Evolutionary conservation across 2,329 filamentous ascomycete genomes (phyloP).

Genomic region (Beauveria medogensis): DNA sequence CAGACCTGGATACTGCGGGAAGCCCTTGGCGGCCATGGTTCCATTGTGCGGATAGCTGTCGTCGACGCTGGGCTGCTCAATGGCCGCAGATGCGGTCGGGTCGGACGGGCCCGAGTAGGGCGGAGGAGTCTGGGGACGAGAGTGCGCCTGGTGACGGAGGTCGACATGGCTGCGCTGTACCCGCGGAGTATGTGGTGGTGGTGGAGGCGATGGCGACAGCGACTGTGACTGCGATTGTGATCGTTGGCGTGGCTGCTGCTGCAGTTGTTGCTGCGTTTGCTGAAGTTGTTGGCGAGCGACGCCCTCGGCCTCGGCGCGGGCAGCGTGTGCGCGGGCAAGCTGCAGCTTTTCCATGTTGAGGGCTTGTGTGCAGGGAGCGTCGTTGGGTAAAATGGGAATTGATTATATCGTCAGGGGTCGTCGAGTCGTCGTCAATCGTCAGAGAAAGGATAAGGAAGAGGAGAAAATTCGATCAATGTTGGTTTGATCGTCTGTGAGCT

Average conservation of each 20-base stretch:
- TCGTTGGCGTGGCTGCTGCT: background rate
- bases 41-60: constrained; percentile 12
- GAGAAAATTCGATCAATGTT: background rate
- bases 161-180: background rate
- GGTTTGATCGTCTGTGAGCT: constrained; percentile 1
- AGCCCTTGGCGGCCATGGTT: constrained; percentile 15
- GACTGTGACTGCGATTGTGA: background rate
- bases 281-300: background rate
- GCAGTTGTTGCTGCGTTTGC: background rate
- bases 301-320: constrained; percentile 3
- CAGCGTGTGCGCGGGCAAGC: constrained; percentile 7
- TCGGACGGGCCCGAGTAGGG: constrained; percentile 27
- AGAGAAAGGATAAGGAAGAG: background rate
- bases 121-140: constrained; percentile 19
- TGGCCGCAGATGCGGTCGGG: constrained; percentile 12
- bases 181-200: background rate
- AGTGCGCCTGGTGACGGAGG: background rate
- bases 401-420: background rate
- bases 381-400: too few species aligned
- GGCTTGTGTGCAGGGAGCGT: background rate
- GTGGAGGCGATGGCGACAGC: background rate
- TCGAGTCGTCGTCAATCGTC: background rate
- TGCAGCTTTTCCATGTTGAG: constrained; percentile 7
- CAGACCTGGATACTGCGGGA: constrained; percentile 36
- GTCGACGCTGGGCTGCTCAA: constrained; percentile 12